phyloP scores from a whole-genome alignment of 306 rosid genomes.

The Dalbergia cultrata region DNA sequence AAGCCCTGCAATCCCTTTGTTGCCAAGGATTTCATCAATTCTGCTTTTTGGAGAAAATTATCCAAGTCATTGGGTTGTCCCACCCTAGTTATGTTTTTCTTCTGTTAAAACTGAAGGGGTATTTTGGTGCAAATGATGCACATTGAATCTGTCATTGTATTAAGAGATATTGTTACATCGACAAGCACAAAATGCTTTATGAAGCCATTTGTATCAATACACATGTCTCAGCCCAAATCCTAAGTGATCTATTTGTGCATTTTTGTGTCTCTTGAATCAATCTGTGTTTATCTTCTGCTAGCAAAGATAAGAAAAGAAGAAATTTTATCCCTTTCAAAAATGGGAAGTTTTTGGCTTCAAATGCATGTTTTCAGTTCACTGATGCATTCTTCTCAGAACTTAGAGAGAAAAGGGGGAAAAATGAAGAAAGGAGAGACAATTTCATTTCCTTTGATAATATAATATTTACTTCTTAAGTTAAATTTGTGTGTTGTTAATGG shows the following conservation, averaged over 20 bases:
- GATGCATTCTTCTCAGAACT: conserved; percentile 5
- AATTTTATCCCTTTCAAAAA: conserved; percentile 5
- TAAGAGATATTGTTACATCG: neutral
- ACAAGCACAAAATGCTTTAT: conserved; percentile 12
- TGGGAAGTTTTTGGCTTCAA: conserved; percentile 20
- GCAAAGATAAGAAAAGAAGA: conserved; percentile 1
- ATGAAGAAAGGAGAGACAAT: neutral
- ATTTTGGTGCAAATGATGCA: conserved; percentile 29
- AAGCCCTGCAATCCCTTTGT: conserved; percentile 8
- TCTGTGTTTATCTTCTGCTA: conserved; percentile 1
- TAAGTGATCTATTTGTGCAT: neutral
- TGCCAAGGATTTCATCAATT: conserved; percentile 8
- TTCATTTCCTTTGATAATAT: conserved; percentile 11
- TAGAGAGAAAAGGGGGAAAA: neutral
- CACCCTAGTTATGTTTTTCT: conserved; percentile 27
- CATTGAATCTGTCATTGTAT: conserved; percentile 5
- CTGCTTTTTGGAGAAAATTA: conserved; percentile 13
- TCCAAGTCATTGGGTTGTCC: conserved; percentile 32
- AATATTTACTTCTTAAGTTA: conserved; percentile 28
- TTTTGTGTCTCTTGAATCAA: neutral
- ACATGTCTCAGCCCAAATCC: conserved; percentile 3
- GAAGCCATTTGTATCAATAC: neutral
- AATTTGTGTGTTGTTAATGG: conserved; percentile 9
- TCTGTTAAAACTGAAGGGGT: conserved; percentile 33
- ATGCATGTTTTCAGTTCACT: conserved; percentile 12